phyloP scores from a whole-genome alignment of 257 asterid genomes.

The Nicotiana knightiana region DNA sequence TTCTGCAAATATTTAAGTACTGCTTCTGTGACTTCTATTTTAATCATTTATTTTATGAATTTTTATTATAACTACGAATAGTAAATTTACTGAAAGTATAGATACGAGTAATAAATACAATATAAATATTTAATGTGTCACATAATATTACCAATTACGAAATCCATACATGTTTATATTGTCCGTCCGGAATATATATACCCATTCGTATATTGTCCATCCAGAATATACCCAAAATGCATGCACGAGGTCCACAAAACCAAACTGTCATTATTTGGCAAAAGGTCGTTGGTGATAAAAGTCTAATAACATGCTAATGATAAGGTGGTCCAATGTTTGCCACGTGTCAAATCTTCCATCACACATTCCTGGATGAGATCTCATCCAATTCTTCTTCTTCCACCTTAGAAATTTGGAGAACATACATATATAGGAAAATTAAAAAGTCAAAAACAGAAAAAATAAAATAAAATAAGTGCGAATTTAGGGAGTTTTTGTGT shows the following conservation, averaged over 20 bases:
- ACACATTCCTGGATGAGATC: conserved; percentile 20
- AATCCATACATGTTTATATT: too few species aligned
- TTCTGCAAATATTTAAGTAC: too few species aligned
- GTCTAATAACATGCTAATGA: background rate
- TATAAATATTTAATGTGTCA: too few species aligned
- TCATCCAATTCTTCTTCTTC: background rate
- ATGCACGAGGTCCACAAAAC: background rate
- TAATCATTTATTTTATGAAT: too few species aligned
- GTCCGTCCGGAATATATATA: too few species aligned
- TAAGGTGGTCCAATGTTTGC: background rate
- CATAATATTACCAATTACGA: too few species aligned
- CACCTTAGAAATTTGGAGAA: conserved; percentile 1
- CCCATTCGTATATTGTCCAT: too few species aligned
- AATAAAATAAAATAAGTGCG: background rate
- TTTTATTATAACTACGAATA: too few species aligned
- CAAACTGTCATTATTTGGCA: background rate
- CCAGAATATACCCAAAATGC: background rate
- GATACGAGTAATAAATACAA: too few species aligned
- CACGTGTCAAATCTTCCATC: conserved; percentile 32
- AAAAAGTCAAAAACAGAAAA: background rate
- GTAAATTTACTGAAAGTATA: too few species aligned
- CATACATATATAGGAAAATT: background rate
- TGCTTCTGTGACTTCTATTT: too few species aligned
- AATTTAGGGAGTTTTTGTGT: background rate
- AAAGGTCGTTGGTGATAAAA: background rate